Evolutionary conservation across 768 basidiomycete species (phyloP).

Genomic region (Collybia nuda): DNA sequence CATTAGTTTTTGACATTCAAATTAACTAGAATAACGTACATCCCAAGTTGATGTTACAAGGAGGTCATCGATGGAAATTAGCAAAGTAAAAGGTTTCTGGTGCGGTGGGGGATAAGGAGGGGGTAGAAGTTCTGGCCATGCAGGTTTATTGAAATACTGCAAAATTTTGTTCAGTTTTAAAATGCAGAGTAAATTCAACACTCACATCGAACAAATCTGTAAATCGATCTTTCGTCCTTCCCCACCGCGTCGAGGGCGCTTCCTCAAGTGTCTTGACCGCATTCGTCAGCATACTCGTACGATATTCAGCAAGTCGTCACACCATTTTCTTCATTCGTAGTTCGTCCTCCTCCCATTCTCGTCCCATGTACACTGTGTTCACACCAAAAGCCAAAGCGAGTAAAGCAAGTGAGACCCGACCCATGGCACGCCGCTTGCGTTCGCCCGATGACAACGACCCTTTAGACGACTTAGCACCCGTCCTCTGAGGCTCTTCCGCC

Average conservation of each 20-base stretch:
- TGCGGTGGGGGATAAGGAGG: constrained; percentile 80
- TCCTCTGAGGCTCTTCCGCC: constrained; percentile 46
- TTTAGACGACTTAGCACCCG: constrained; percentile 78
- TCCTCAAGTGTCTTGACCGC: constrained; percentile 52
- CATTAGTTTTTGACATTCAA: not conserved
- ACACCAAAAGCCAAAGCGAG: constrained; percentile 56
- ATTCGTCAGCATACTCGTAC: not conserved
- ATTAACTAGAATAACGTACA: constrained; percentile 50
- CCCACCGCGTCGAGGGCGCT: constrained; percentile 63
- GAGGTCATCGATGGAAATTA: constrained; percentile 90
- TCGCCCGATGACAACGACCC: constrained; percentile 81
- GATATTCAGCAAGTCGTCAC: constrained; percentile 19
- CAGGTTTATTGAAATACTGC: constrained; percentile 91
- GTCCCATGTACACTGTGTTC: constrained; percentile 66
- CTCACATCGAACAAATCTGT: constrained; percentile 69
- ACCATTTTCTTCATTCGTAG: constrained; percentile 64
- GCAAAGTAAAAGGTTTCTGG: constrained; percentile 88
- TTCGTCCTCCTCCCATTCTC: constrained; percentile 78
- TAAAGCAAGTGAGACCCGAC: constrained; percentile 52
- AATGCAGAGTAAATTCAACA: constrained; percentile 7
- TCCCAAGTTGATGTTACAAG: constrained; percentile 94
- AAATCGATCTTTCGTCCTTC: constrained; percentile 61
- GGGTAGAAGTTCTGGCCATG: constrained; percentile 90
- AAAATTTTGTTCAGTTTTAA: not conserved
- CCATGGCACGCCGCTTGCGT: constrained; percentile 56